phyloP scores from a whole-genome alignment of 257 asterid genomes.

The Coffea canephora region DNA sequence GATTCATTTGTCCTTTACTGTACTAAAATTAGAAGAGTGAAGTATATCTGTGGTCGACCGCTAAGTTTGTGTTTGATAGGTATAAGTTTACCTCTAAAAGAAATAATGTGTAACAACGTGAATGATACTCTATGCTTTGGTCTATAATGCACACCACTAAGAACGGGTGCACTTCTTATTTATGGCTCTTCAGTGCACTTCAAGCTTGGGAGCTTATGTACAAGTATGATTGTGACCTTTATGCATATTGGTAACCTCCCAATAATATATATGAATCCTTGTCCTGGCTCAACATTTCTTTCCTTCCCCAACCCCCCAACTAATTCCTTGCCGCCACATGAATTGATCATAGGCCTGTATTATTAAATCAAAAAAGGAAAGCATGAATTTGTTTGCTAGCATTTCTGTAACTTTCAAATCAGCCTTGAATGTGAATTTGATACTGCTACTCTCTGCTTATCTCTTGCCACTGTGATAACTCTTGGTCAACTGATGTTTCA shows the following conservation, averaged over 20 bases:
- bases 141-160: background rate
- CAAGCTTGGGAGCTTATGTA: background rate
- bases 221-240: background rate
- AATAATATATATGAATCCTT: background rate
- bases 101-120: background rate
- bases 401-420: background rate
- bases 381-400: background rate
- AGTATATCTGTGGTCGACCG: background rate
- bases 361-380: background rate
- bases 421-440: background rate
- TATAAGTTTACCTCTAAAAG: background rate
- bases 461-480: background rate
- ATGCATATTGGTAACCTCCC: background rate
- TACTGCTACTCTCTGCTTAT: background rate
- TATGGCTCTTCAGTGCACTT: background rate
- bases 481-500: background rate
- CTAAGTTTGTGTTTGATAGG: background rate
- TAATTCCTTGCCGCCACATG: background rate
- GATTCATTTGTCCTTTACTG: background rate
- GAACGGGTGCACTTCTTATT: background rate
- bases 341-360: background rate
- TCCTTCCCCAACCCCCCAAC: background rate
- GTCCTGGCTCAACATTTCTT: background rate
- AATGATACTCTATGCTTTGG: background rate
- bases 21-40: background rate